Evolutionary conservation across 805 yeast genomes (phyloP).

Genomic region (Yarrowia keelungensis): DNA sequence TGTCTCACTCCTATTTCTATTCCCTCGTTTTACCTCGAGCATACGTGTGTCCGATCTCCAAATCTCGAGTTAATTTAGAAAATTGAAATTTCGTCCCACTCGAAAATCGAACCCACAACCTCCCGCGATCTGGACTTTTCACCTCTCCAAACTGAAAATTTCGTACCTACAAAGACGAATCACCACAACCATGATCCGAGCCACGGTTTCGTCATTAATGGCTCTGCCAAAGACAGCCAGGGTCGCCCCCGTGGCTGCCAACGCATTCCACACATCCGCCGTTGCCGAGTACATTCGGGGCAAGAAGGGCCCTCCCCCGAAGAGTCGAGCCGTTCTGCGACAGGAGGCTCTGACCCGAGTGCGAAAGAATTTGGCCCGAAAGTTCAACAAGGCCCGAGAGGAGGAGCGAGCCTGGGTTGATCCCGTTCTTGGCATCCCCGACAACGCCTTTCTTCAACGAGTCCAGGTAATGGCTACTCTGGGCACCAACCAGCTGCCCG

Average conservation of each 20-base stretch:
- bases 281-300: constrained; percentile 18
- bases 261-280: constrained; percentile 32
- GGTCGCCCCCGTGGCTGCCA: constrained; percentile 14
- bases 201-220: constrained; percentile 26
- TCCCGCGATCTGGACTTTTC: neutral
- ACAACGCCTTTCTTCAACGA: constrained; percentile 72
- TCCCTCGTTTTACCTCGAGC: constrained; percentile 4
- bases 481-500: constrained; percentile 66
- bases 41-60: neutral
- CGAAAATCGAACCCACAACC: constrained; percentile 5
- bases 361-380: constrained; percentile 46
- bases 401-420: constrained; percentile 58
- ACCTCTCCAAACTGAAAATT: constrained; percentile 12
- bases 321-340: constrained; percentile 10
- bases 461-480: constrained; percentile 70
- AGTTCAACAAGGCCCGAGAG: constrained; percentile 44
- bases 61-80: neutral
- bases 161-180: constrained; percentile 3
- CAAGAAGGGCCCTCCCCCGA: constrained; percentile 28
- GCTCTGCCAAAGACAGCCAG: constrained; percentile 26
- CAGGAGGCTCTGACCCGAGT: constrained; percentile 41
- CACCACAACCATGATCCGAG: constrained; percentile 29
- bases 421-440: constrained; percentile 80
- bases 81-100: neutral
- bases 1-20: constrained; percentile 22